Conservation (phyloP, 768 basidiomycete genomes). For the Hemileccinum rubropunctum region DNA sequence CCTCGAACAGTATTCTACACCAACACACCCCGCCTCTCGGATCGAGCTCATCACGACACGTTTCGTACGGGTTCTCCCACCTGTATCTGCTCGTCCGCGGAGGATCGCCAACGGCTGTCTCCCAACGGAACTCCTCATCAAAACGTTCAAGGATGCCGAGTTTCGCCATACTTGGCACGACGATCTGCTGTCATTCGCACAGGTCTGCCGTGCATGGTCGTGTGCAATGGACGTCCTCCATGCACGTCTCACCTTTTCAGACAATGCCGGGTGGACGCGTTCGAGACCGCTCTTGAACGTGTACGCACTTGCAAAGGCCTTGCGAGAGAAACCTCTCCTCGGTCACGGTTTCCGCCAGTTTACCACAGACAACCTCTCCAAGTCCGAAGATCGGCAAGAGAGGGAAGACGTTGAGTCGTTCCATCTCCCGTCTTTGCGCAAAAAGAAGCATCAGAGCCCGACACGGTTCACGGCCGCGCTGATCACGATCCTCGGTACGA, state of each 20-base stretch:
- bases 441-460: background rate
- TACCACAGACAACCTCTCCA: conserved; percentile 16
- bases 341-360: conserved; percentile 13
- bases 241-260: conserved; percentile 14
- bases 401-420: background rate
- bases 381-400: background rate
- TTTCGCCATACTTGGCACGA: conserved; percentile 16
- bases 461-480: conserved; percentile 16
- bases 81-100: background rate
- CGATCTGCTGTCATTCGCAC: conserved; percentile 25
- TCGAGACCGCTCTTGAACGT: conserved; percentile 10
- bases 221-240: conserved; percentile 23
- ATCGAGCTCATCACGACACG: conserved; percentile 22
- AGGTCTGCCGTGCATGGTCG: conserved; percentile 23
- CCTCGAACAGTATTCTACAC: conserved; percentile 1
- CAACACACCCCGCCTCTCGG: conserved; percentile 7
- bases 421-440: background rate
- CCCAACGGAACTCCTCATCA: conserved; percentile 20
- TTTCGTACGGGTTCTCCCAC: conserved; percentile 18
- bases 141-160: conserved; percentile 18
- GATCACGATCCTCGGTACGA: conserved; percentile 16
- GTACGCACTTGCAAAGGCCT: conserved; percentile 14
- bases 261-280: background rate
- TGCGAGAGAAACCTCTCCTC: conserved; percentile 13
- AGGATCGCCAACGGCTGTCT: conserved; percentile 9